A percentile compares a stretch with the other conserved stretches of the same genome.
These are phyloP conservation scores for Silene latifolia DNA, from an alignment of 148 eudicot genomes.

Conservation along the genomic window DNA sequence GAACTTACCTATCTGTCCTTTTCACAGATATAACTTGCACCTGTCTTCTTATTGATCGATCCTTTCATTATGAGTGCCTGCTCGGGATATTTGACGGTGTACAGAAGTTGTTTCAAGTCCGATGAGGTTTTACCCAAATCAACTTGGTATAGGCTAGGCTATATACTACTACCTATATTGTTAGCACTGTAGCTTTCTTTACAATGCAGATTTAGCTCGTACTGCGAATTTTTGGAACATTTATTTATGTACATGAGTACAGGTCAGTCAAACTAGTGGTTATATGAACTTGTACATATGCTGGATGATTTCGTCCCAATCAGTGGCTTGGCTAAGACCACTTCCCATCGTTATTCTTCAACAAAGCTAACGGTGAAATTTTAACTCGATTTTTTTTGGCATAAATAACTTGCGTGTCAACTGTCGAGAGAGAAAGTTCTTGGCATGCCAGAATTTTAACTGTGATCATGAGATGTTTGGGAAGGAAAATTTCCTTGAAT, in stretches of 20 bases:
- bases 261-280: background rate
- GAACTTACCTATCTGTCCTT: background rate
- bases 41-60: background rate
- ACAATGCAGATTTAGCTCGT: background rate
- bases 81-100: background rate
- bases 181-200: background rate
- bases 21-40: background rate
- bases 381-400: too few relatives aligned
- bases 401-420: too few relatives aligned
- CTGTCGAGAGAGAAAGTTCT: too few relatives aligned
- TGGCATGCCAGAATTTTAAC: too few relatives aligned
- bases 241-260: background rate
- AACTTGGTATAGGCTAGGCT: background rate
- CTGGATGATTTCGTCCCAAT: background rate
- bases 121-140: background rate
- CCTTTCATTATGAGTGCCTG: background rate
- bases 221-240: background rate
- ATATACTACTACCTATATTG: background rate
- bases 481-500: constrained; percentile 4
- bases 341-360: too few relatives aligned
- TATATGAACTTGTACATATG: background rate
- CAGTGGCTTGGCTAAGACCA: too few relatives aligned
- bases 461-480: too few relatives aligned
- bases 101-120: background rate
- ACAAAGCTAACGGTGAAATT: too few relatives aligned